phyloP scores from a whole-genome alignment of 331 rosid species.

The Rhamnella rubrinervis region DNA sequence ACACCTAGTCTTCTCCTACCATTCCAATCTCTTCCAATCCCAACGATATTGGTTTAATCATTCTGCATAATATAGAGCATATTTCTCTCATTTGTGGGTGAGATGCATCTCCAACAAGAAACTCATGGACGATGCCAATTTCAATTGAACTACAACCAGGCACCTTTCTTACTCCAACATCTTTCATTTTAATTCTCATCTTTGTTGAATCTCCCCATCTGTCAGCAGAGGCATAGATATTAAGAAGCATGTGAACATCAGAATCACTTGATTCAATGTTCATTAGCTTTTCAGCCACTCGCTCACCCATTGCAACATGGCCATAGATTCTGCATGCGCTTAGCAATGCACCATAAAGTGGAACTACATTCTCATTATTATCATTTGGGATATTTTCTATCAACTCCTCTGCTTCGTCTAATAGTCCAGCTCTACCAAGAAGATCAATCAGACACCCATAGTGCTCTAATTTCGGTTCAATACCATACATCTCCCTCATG shows the following conservation, averaged over 20 bases:
- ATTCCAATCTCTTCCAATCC: conserved; percentile 20
- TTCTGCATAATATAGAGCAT: conserved; percentile 11
- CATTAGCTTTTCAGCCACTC: conserved; percentile 46
- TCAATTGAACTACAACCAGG: conserved; percentile 72
- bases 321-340: conserved; percentile 79
- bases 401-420: conserved; percentile 68
- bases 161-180: conserved; percentile 52
- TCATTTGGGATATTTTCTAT: conserved; percentile 44
- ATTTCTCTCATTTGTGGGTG: conserved; percentile 32
- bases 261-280: conserved; percentile 53
- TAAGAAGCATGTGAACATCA: conserved; percentile 61
- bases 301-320: conserved; percentile 63
- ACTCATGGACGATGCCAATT: conserved; percentile 45
- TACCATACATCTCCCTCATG: conserved; percentile 41
- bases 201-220: conserved; percentile 73
- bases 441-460: conserved; percentile 69
- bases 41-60: conserved; percentile 18
- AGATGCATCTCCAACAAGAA: conserved; percentile 35
- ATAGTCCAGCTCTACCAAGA: conserved; percentile 68
- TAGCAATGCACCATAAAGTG: conserved; percentile 68
- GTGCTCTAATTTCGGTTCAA: conserved; percentile 67
- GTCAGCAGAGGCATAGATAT: conserved; percentile 65
- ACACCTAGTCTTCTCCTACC: conserved; percentile 11
- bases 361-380: conserved; percentile 35
- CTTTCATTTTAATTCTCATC: conserved; percentile 69